Evolutionary conservation across 768 basidiomycete species (phyloP), one percentile per base, ranked within the genome.

Genomic region (Psilocybe tampanensis): DNA sequence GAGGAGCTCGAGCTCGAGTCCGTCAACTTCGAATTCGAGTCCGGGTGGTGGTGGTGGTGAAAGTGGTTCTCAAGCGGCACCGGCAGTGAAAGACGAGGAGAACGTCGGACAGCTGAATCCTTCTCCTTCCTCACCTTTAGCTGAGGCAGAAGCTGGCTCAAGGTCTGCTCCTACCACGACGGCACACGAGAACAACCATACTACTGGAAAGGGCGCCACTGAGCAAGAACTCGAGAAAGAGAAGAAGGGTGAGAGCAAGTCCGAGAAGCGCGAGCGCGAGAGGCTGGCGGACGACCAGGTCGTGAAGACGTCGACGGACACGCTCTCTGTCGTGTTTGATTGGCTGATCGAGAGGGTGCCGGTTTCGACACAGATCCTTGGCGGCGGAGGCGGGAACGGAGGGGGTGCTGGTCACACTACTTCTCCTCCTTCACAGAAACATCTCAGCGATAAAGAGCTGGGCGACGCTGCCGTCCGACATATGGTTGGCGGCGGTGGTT

Each of bases 261-360:
- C 22, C 7, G 56, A 59, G 44, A 60, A 66, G 49, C 51, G 61
- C 45, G 73, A 71, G 43, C 64, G 69, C 21, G 70, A 70, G 33
- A 68, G 39, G 3, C 44, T 26, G 7, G 54, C 49, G 8, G 64
- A 62, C 12, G 64, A 65, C 22, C 47, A 54, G 18, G 43, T 61
- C 24, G 55, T 91, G 56, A 85, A 80, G 66, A 76, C 82, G 2
- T 88, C 89, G 23, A 88, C 89, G 2, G 89, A 89, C 56, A 85
- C 83, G 61, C 71, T 92, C 4, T 90, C 88, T 2, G 82, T 80
- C 2, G 88, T 92, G 26, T 82, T 93, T 60, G 90, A 92, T 66
- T 92, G 90, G 90, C 71, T 92, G 18, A 80, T 86, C 22, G 90
- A 93, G 26, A 85, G 86, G 63, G 84, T 87, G 15, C 86, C 88